Conservation (phyloP, 768 basidiomycete species). For the Kwoniella botswanensis region DNA sequence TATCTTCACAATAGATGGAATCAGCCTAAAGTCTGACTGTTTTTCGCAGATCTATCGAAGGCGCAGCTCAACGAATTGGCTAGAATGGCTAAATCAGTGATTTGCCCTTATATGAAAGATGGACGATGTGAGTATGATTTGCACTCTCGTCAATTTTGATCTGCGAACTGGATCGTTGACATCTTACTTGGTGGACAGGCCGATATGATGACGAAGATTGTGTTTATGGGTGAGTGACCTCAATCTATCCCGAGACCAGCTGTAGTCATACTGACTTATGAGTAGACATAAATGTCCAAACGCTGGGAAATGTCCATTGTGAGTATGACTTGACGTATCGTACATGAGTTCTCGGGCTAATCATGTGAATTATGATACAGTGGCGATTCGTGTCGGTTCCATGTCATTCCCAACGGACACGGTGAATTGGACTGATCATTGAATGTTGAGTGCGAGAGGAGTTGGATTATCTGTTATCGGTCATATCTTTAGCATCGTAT, state of each 20-base stretch:
- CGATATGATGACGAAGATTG: slow-evolving; percentile 44
- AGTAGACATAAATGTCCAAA: slow-evolving; percentile 45
- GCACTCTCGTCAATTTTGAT: neutral
- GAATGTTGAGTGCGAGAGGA: neutral
- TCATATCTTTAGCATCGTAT: neutral
- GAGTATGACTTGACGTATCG: slow-evolving; percentile 5
- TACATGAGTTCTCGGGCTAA: too few species aligned
- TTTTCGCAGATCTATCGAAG: slow-evolving; percentile 31
- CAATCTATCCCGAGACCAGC: neutral
- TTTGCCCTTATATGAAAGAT: slow-evolving; percentile 44
- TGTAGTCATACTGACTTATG: neutral
- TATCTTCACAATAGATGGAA: too few species aligned
- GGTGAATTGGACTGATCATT: slow-evolving; percentile 29
- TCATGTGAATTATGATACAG: slow-evolving; percentile 5
- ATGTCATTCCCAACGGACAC: slow-evolving; percentile 35
- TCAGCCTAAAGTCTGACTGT: neutral
- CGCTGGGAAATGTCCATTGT: slow-evolving; percentile 42
- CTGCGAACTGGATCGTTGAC: neutral
- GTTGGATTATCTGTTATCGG: neutral
- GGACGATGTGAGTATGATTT: slow-evolving; percentile 35
- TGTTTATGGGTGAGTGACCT: slow-evolving; percentile 45
- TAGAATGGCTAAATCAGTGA: slow-evolving; percentile 47
- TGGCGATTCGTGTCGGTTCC: slow-evolving; percentile 39
- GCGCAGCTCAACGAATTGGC: slow-evolving; percentile 42
- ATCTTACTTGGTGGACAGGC: slow-evolving; percentile 13